Base-by-base conservation (phyloP, 495 filamentous ascomycete species). In the Thermothielavioides terrestris region DNA sequence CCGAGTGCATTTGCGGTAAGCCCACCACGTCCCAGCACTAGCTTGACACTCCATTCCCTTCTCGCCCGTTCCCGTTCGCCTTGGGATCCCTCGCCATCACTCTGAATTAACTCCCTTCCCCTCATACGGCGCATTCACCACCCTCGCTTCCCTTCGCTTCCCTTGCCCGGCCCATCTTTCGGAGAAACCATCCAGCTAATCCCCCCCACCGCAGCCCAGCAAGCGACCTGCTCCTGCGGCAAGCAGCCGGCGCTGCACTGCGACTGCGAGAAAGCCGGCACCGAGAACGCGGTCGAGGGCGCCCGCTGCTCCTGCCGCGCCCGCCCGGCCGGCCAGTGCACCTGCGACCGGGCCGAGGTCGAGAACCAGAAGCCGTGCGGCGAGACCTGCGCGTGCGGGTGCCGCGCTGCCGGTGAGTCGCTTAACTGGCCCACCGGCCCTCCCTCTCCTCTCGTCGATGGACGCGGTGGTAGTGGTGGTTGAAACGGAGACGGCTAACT, bases 151-250 rank as follows among this genome's bases (percentile, higher is more conserved):
- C 44, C 31, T 37, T 47, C 27, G 6, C 27, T 30, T 11, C 11
- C 27, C 27, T 30, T n/a, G n/a, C n/a, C n/a, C n/a, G n/a, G n/a
- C n/a, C n/a, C n/a, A n/a, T n/a, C 34, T 28, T 1, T 20, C 23
- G 5, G 3, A n/a, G 17, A 20, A 9, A 20, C 28, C 6, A n/a
- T n/a, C n/a, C 20, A 4, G n/a, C n/a, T 52, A 27, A 42, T 35
- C 10, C 25, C 17, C 26, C 26, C 11, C 12, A 14, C 18, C 8
- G 49, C 63, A 74, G 69, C 71, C 52, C 61, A 74, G 50, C 74
- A 80, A 60, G 78, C 78, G 2, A 83, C 73, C 45, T 96, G 90
- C 79, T 91, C 88, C 14, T 97, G 91, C 62, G 91, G 91, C 56
- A 77, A 90, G 71, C 77, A 90, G 60, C 78, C 79, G 7, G 91